phyloP scores from a whole-genome alignment of 1,284 basidiomycete genomes.

The Ceratobasidium sp. region DNA sequence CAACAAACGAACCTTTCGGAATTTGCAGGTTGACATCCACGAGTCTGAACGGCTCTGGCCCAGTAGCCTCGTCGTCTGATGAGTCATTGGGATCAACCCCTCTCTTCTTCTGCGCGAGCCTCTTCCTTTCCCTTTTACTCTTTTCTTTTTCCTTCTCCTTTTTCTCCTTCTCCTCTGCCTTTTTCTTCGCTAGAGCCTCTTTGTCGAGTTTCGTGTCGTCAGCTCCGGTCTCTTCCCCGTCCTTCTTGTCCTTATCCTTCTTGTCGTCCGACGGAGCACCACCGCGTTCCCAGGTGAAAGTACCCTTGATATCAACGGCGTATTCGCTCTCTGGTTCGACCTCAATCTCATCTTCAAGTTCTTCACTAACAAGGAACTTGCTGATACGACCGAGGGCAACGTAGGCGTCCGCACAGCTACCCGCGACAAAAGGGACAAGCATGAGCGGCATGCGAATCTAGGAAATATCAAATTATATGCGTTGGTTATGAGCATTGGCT shows the following conservation, averaged over 20 bases:
- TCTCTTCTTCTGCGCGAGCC: constrained; percentile 24
- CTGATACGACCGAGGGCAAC: constrained; percentile 68
- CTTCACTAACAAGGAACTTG: constrained; percentile 69
- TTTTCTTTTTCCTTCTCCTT: constrained; percentile 44
- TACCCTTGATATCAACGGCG: constrained; percentile 67
- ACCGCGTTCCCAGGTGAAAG: constrained; percentile 72
- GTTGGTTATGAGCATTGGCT: neutral
- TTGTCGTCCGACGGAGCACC: constrained; percentile 40
- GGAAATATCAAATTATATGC: neutral
- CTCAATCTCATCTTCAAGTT: constrained; percentile 61
- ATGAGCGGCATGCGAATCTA: constrained; percentile 35
- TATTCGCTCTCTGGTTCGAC: constrained; percentile 53
- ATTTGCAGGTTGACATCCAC: constrained; percentile 52
- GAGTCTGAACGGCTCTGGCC: constrained; percentile 50
- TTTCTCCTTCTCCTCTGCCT: constrained; percentile 40
- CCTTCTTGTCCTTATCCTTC: constrained; percentile 46
- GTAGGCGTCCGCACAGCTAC: constrained; percentile 59
- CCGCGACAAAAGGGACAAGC: constrained; percentile 25
- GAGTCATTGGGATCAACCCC: constrained; percentile 31
- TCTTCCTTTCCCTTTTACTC: constrained; percentile 45
- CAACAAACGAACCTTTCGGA: constrained; percentile 52
- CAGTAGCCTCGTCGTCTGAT: constrained; percentile 42
- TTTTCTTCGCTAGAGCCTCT: constrained; percentile 42
- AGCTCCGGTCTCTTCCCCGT: constrained; percentile 31
- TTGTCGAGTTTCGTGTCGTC: constrained; percentile 36